These are phyloP conservation scores for Quercus aquifolioides DNA, from an alignment of 306 rosid genomes.

Conservation along the genomic window DNA sequence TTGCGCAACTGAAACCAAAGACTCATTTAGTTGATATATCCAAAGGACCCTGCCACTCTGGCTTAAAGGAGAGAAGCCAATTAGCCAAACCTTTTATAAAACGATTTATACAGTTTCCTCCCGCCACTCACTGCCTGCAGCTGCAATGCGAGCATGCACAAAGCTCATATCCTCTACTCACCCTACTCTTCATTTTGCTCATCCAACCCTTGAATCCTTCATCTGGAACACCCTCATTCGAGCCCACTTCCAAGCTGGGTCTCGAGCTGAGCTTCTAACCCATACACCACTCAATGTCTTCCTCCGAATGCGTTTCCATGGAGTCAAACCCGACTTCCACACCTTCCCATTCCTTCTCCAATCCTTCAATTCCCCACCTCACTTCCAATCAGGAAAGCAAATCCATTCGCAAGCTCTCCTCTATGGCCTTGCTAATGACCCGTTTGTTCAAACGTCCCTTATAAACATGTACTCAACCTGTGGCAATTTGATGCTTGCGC, in stretches of 20 bases:
- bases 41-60: not conserved
- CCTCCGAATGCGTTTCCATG: conserved; percentile 61
- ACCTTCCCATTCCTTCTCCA: conserved; percentile 63
- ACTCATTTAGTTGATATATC: no score
- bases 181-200: conserved; percentile 46
- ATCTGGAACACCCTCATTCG: conserved; percentile 67
- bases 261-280: not conserved
- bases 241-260: conserved; percentile 21
- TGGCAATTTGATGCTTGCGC: conserved; percentile 31
- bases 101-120: not conserved
- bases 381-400: conserved; percentile 26
- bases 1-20: no score
- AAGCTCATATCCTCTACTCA: conserved; percentile 41
- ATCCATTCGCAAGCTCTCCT: conserved; percentile 38
- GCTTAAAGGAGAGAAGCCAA: not conserved
- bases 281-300: conserved; percentile 46
- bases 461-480: conserved; percentile 50
- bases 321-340: conserved; percentile 55
- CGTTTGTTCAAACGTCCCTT: conserved; percentile 49
- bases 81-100: not conserved
- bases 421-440: conserved; percentile 35
- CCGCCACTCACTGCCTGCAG: not conserved
- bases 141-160: conserved; percentile 41
- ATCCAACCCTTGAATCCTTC: conserved; percentile 51
- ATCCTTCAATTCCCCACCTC: conserved; percentile 29